A percentile compares a stretch with the other conserved stretches of the same genome.
These are phyloP conservation scores for Myxozyma geophila DNA, from an alignment of 805 yeast genomes.

Conservation along the genomic window DNA sequence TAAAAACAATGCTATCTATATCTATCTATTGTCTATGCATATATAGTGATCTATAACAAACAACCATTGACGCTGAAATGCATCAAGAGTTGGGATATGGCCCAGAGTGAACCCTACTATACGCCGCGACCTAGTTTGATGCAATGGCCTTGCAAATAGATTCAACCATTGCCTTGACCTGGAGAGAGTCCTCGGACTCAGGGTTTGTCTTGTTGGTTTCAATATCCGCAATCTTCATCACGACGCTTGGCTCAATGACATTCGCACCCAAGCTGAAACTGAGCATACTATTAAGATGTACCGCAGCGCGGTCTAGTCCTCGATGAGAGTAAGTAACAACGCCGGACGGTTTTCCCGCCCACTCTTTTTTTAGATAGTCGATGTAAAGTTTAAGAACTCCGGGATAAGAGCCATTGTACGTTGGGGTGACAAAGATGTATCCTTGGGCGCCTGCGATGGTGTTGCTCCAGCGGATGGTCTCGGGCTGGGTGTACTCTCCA, in stretches of 20 bases:
- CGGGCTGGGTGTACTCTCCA: constrained; percentile 25
- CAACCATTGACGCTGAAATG: too few species aligned
- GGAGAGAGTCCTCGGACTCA: neutral
- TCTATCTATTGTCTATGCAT: neutral
- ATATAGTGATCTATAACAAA: neutral
- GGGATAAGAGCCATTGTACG: constrained; percentile 49
- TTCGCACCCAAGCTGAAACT: constrained; percentile 10
- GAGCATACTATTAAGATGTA: neutral
- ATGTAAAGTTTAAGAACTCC: constrained; percentile 48
- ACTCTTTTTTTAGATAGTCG: constrained; percentile 47
- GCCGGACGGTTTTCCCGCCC: constrained; percentile 46
- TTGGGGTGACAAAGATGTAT: constrained; percentile 47
- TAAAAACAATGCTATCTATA: neutral
- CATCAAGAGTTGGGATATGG: neutral
- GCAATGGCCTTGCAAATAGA: too few species aligned
- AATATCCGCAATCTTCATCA: constrained; percentile 2
- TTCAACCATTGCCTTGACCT: neutral
- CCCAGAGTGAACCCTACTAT: too few species aligned
- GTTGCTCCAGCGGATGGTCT: constrained; percentile 20
- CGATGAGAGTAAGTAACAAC: constrained; percentile 42
- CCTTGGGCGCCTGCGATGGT: constrained; percentile 36
- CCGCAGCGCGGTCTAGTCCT: constrained; percentile 23
- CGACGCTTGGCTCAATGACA: constrained; percentile 13
- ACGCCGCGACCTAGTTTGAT: too few species aligned
- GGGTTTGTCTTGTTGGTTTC: neutral